phyloP scores from a whole-genome alignment of 2,329 filamentous ascomycete genomes.

The Aureobasidium sp. region DNA sequence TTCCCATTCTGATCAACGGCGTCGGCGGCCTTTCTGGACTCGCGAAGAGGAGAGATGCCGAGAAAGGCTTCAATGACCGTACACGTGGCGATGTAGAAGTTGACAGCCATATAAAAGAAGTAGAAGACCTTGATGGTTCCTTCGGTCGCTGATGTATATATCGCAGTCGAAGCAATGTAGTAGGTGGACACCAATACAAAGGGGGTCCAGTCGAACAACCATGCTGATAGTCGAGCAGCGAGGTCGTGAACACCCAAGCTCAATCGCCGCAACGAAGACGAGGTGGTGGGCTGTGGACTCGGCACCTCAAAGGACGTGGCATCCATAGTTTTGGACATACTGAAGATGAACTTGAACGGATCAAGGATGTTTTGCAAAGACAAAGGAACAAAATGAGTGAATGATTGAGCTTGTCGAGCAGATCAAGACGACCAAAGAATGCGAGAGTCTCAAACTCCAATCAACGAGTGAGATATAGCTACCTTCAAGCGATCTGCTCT shows the following conservation, averaged over 20 bases:
- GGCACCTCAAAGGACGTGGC: not conserved
- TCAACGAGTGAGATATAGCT: not conserved
- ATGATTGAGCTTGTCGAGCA: not conserved
- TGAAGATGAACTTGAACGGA: not conserved
- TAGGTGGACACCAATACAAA: slow-evolving; percentile 25
- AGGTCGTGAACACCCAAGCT: not conserved
- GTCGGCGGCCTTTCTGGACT: slow-evolving; percentile 24
- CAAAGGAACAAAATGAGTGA: not conserved
- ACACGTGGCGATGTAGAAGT: slow-evolving; percentile 27
- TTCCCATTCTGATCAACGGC: slow-evolving; percentile 22
- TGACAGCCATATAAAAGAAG: slow-evolving; percentile 28
- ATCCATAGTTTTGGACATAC: not conserved
- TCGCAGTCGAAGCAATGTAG: slow-evolving; percentile 26
- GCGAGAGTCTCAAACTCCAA: not conserved
- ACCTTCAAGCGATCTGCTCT: not conserved
- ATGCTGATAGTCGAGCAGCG: slow-evolving; percentile 21
- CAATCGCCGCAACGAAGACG: not conserved
- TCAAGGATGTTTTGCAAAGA: not conserved
- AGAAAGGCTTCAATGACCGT: slow-evolving; percentile 28
- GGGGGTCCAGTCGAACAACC: slow-evolving; percentile 27
- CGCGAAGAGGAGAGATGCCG: slow-evolving; percentile 26
- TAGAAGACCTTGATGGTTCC: slow-evolving; percentile 27
- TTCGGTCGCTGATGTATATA: slow-evolving; percentile 25
- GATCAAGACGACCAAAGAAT: not conserved
- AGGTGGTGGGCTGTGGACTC: not conserved